Evolutionary conservation across 2,329 filamentous ascomycete species (phyloP).

Genomic region (Pseudocercospora fijiensis): DNA sequence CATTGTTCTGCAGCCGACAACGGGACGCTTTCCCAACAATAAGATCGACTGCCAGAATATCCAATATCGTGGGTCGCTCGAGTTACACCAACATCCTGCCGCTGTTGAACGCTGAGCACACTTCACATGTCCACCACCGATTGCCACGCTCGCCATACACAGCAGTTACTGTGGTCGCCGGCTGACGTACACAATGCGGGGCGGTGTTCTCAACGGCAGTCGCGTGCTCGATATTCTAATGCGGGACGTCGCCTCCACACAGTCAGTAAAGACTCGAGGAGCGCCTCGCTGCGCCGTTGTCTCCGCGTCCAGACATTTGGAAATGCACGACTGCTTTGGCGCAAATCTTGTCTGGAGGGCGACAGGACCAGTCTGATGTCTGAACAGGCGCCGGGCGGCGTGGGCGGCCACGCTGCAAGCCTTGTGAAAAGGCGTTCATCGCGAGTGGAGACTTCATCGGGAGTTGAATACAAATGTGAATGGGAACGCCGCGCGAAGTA

Average conservation of each 20-base stretch:
- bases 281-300: neutral
- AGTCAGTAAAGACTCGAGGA: neutral
- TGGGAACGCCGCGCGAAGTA: neutral
- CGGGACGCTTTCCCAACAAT: neutral
- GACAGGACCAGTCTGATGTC: neutral
- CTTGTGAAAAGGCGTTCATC: neutral
- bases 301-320: neutral
- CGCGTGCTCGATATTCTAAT: conserved; percentile 3
- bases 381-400: conserved; percentile 3
- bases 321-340: neutral
- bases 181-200: neutral
- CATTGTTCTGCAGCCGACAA: conserved; percentile 1
- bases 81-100: neutral
- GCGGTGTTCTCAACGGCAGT: neutral
- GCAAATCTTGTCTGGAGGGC: neutral
- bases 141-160: neutral
- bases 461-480: neutral
- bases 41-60: neutral
- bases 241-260: neutral
- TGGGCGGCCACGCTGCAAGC: neutral
- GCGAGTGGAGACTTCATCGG: neutral
- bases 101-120: neutral
- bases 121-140: neutral
- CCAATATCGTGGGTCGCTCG: neutral
- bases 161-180: neutral